A percentile compares a stretch with the other conserved stretches of the same genome.
These are phyloP conservation scores for Candida stauntonica DNA, from an alignment of 805 yeast species.

Conservation along the genomic window DNA sequence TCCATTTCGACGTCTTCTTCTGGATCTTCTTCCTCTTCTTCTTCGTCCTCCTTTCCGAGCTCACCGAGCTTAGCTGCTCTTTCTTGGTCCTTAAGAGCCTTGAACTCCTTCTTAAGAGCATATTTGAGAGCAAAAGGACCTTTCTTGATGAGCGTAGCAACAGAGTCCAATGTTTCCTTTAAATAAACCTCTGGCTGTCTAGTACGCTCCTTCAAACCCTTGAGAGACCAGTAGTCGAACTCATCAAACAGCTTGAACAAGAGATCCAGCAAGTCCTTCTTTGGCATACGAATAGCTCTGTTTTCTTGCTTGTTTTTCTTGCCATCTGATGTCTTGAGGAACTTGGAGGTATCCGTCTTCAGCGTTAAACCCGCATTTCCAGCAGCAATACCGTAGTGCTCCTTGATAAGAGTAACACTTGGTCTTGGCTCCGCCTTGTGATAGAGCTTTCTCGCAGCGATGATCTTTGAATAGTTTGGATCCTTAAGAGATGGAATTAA, in stretches of 20 bases:
- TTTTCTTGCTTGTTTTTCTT: slow-evolving; percentile 53
- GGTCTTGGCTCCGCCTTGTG: slow-evolving; percentile 48
- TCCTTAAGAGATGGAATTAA: slow-evolving; percentile 76
- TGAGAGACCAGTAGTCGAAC: slow-evolving; percentile 94
- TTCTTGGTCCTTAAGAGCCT: slow-evolving; percentile 71
- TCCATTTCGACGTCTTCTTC: slow-evolving; percentile 74
- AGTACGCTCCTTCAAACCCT: slow-evolving; percentile 89
- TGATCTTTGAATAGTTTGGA: slow-evolving; percentile 61
- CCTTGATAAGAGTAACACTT: slow-evolving; percentile 65
- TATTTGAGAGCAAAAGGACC: slow-evolving; percentile 96
- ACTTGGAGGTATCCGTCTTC: slow-evolving; percentile 64
- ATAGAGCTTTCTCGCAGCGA: slow-evolving; percentile 49
- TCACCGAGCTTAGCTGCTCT: slow-evolving; percentile 63
- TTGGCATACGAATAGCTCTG: slow-evolving; percentile 90
- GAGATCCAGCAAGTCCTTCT: slow-evolving; percentile 83
- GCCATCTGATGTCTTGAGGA: slow-evolving; percentile 50
- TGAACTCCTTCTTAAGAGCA: slow-evolving; percentile 85
- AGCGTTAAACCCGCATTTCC: slow-evolving; percentile 84
- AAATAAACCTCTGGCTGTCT: slow-evolving; percentile 93
- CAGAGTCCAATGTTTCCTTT: slow-evolving; percentile 84
- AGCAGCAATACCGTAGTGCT: slow-evolving; percentile 83
- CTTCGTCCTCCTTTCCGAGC: slow-evolving; percentile 32
- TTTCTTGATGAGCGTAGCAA: slow-evolving; percentile 84
- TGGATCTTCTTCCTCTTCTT: slow-evolving; percentile 55
- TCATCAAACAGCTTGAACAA: slow-evolving; percentile 88